A percentile compares a stretch with the other conserved stretches of the same genome.
phyloP scores from a whole-genome alignment of 495 filamentous ascomycete genomes.

The Daldinia loculata region DNA sequence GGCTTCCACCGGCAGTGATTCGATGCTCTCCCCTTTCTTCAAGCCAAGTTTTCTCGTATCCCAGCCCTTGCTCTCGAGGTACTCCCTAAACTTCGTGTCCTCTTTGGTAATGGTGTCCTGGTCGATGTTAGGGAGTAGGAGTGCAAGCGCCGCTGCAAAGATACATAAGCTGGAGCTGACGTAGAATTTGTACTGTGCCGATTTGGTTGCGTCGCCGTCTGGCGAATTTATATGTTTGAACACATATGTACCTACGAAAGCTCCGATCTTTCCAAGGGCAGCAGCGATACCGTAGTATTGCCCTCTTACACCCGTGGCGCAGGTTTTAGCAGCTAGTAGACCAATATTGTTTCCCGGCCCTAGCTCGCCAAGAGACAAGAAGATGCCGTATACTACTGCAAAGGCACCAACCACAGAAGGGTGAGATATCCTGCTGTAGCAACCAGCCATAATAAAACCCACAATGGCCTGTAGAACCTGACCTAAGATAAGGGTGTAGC shows the following conservation, averaged over 20 bases:
- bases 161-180: slow-evolving; percentile 72
- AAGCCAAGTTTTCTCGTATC: slow-evolving; percentile 73
- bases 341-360: slow-evolving; percentile 94
- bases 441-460: slow-evolving; percentile 86
- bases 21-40: slow-evolving; percentile 48
- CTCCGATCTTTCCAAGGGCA: slow-evolving; percentile 85
- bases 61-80: slow-evolving; percentile 72
- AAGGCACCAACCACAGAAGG: slow-evolving; percentile 75
- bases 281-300: slow-evolving; percentile 94
- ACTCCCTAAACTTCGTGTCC: slow-evolving; percentile 75
- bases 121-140: slow-evolving; percentile 70
- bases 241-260: slow-evolving; percentile 87
- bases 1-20: slow-evolving; percentile 28
- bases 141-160: slow-evolving; percentile 66
- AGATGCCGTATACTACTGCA: slow-evolving; percentile 79
- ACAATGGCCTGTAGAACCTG: slow-evolving; percentile 76
- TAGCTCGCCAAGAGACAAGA: slow-evolving; percentile 82
- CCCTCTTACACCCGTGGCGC: slow-evolving; percentile 84
- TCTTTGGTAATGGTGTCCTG: slow-evolving; percentile 79
- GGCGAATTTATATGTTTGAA: slow-evolving; percentile 77
- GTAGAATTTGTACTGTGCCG: slow-evolving; percentile 77
- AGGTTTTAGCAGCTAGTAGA: slow-evolving; percentile 84
- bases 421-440: slow-evolving; percentile 70
- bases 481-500: slow-evolving; percentile 71
- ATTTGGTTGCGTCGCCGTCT: slow-evolving; percentile 59